These are phyloP conservation scores for Saccharum spontaneum DNA, from an alignment of 176 grass and related monocot species.

Conservation along the genomic window DNA sequence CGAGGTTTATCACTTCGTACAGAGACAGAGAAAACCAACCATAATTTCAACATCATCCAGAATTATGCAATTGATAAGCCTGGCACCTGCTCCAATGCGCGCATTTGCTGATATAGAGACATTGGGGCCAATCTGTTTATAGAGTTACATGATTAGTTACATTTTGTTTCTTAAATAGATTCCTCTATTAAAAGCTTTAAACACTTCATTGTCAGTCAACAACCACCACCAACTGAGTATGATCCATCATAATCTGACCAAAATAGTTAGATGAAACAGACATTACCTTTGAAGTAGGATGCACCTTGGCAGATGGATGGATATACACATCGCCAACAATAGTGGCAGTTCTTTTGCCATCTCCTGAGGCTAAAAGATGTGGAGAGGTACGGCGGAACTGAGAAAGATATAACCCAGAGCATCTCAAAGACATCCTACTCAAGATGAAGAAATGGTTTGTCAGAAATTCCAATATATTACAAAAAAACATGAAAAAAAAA, in stretches of 20 bases:
- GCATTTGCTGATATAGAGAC: slow-evolving; percentile 99
- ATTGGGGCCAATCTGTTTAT: slow-evolving; percentile 94
- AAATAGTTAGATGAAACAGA: slow-evolving; percentile 11
- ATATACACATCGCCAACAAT: slow-evolving; percentile 92
- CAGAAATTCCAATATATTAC: slow-evolving; percentile 13
- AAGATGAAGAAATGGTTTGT: slow-evolving; percentile 26
- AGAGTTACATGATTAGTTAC: slow-evolving; percentile 14
- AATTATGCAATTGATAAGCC: slow-evolving; percentile 98
- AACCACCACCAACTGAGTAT: neutral
- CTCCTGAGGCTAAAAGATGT: slow-evolving; percentile 81
- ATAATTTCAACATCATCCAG: slow-evolving; percentile 98
- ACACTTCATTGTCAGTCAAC: slow-evolving; percentile 17
- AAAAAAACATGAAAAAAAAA: neutral
- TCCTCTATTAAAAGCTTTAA: neutral
- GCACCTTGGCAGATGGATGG: slow-evolving; percentile 97
- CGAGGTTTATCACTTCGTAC: neutral
- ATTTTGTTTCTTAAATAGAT: neutral
- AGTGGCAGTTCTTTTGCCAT: slow-evolving; percentile 68
- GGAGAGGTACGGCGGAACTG: slow-evolving; percentile 77
- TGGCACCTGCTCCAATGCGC: slow-evolving; percentile 86
- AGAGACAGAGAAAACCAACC: slow-evolving; percentile 47
- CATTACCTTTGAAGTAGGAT: slow-evolving; percentile 94
- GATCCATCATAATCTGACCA: slow-evolving; percentile 10
- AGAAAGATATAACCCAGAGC: slow-evolving; percentile 87
- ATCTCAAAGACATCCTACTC: slow-evolving; percentile 93